Conservation (phyloP, 805 yeast genomes). For the Huiozyma sinensis region DNA sequence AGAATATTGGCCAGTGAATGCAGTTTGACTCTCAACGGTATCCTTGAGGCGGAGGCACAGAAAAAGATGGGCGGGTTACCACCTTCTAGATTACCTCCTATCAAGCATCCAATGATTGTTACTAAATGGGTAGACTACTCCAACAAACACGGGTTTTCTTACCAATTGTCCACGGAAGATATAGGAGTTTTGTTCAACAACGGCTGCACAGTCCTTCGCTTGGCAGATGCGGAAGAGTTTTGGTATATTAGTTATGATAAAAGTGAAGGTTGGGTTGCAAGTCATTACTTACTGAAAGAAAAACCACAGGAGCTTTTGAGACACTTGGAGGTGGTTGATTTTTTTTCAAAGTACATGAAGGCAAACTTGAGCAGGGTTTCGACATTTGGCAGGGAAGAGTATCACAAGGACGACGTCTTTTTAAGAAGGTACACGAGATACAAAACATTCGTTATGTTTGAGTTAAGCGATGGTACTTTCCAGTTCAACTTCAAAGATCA, state of each 20-base stretch:
- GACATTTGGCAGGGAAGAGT: conserved; percentile 38
- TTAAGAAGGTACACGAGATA: conserved; percentile 76
- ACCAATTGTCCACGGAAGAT: conserved; percentile 80
- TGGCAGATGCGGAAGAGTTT: conserved; percentile 51
- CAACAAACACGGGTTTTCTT: conserved; percentile 89
- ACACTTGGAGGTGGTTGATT: conserved; percentile 77
- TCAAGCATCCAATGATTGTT: conserved; percentile 51
- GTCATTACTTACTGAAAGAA: conserved; percentile 33
- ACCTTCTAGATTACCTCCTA: conserved; percentile 22
- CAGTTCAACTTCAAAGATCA: conserved; percentile 96
- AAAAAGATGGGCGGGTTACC: conserved; percentile 32
- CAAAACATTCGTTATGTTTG: conserved; percentile 78
- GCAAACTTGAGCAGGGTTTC: conserved; percentile 77
- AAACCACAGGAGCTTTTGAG: conserved; percentile 44
- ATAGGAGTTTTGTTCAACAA: conserved; percentile 87
- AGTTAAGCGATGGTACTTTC: conserved; percentile 80
- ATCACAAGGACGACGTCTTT: conserved; percentile 55
- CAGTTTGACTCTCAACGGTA: conserved; percentile 36
- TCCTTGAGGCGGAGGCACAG: conserved; percentile 35
- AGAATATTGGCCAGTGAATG: conserved; percentile 37
- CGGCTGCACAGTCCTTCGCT: conserved; percentile 68
- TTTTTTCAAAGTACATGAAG: conserved; percentile 86
- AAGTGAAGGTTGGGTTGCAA: conserved; percentile 44
- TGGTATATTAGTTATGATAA: conserved; percentile 48
- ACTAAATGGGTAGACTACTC: conserved; percentile 98